Conservation (phyloP, 768 basidiomycete genomes). For the Mycena crocata region DNA sequence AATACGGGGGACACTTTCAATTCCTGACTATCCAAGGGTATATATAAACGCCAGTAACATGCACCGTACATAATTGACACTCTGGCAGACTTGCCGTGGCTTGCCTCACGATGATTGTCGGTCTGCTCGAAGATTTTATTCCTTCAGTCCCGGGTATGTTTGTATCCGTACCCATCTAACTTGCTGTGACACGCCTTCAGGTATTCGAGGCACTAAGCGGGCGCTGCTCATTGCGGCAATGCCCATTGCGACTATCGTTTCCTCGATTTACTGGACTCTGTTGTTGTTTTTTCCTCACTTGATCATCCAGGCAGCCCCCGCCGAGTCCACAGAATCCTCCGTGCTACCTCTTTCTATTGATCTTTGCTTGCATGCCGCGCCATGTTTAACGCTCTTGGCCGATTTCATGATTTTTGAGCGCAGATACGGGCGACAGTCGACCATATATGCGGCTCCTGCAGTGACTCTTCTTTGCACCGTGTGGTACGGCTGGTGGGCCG, state of each 20-base stretch:
- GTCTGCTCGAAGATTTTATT: conserved; percentile 47
- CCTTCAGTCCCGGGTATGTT: conserved; percentile 44
- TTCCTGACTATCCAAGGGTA: conserved; percentile 85
- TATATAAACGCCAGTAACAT: no score
- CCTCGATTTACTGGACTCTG: conserved; percentile 77
- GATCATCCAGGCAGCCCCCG: conserved; percentile 54
- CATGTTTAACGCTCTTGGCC: conserved; percentile 64
- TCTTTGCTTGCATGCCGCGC: conserved; percentile 79
- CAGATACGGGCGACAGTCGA: conserved; percentile 56
- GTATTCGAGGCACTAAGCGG: conserved; percentile 61
- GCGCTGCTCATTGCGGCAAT: conserved; percentile 71
- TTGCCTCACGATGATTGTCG: conserved; percentile 49
- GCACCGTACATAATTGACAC: no score
- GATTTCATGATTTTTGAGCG: conserved; percentile 79
- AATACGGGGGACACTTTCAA: conserved; percentile 75
- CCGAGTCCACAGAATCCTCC: no score
- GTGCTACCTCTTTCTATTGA: no score
- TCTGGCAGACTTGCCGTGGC: conserved; percentile 52
- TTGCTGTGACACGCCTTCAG: conserved; percentile 45
- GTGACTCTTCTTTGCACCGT: conserved; percentile 43
- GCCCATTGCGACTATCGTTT: conserved; percentile 61
- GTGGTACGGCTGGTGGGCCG: conserved; percentile 75
- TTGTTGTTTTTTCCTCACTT: conserved; percentile 65
- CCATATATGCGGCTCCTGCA: conserved; percentile 44
- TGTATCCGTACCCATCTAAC: conserved; percentile 4